Evolutionary conservation across 108 stramenopile species (phyloP), one percentile per base, ranked within the genome.

Genomic region (Discostella pseudostelligera): DNA sequence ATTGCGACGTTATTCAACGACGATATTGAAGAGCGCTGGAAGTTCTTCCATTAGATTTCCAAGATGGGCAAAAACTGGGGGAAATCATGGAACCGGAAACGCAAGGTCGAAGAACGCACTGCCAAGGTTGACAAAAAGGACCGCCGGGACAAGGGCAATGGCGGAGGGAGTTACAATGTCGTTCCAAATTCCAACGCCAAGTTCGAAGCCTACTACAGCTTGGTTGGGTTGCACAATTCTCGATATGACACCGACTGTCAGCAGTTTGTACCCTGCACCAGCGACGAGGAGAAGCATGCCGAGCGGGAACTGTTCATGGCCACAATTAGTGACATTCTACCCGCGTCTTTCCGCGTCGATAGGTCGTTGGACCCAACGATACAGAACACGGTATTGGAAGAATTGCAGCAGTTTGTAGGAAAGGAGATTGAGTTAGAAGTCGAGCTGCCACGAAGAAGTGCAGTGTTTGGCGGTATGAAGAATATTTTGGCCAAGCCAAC

Each of bases 141-240:
- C 16, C 68, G 61, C 24, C 39, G 25, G 20, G 54, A 28, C 55
- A 56, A 66, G 39, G 26, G 59, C 57, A 65, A 64, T 25, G 44
- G 24, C 8, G 19, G 39, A 12, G 42, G 58, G 29, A 65, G 61
- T 25, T 65, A 72, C 56, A 47, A 29, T 69, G 56, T 72, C 21
- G 76, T 83, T 5, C 59, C 70, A 25, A 60, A 47, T 19, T 86
- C 83, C 53, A 93, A 90, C 53, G 84, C 76, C 69, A 81, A 78
- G 54, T 80, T 93, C 69, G 92, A 93, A 56, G 87, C 89, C 8
- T 93, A 86, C 64, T 93, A 90, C 70, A 84, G 85, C 26, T 78
- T 71, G 10, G 74, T 87, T 32, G 92, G 89, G 1, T 47, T 93
- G 25, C 87, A 89, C 50, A 35, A 81, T 62, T 19, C 57, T 72